Conservation (phyloP, 2,329 filamentous ascomycete genomes). For the Mycosphaerella arachidis region DNA sequence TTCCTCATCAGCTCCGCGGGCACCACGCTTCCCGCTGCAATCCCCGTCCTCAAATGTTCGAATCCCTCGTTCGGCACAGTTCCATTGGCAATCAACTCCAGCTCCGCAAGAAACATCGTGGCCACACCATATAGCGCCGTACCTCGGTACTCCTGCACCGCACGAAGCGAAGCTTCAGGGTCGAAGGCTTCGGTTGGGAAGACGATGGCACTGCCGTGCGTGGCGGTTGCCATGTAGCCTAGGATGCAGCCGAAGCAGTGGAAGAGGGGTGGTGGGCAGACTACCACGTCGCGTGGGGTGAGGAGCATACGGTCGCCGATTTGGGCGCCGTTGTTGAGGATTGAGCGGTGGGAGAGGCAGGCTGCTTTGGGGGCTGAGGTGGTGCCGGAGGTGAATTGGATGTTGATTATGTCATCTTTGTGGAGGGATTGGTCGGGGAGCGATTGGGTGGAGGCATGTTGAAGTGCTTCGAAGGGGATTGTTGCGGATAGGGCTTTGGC, state of each 20-base stretch:
- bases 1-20: constrained; percentile 75
- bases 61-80: constrained; percentile 50
- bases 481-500: constrained; percentile 39
- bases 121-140: constrained; percentile 81
- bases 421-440: constrained; percentile 49
- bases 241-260: constrained; percentile 85
- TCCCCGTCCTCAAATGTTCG: constrained; percentile 73
- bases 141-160: constrained; percentile 58
- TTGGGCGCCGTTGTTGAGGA: constrained; percentile 85
- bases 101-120: constrained; percentile 89
- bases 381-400: constrained; percentile 96
- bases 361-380: constrained; percentile 84
- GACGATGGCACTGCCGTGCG: constrained; percentile 73
- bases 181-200: constrained; percentile 87
- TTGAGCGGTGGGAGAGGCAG: constrained; percentile 76
- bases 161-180: constrained; percentile 63
- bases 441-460: constrained; percentile 35
- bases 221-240: constrained; percentile 94
- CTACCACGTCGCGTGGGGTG: constrained; percentile 63
- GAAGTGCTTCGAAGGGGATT: constrained; percentile 43
- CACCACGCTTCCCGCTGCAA: constrained; percentile 81
- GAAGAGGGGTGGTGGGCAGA: constrained; percentile 56
- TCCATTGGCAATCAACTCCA: constrained; percentile 61
- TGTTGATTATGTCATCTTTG: constrained; percentile 75
- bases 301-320: constrained; percentile 85